Evolutionary conservation across 257 asterid species (phyloP).

Genomic region (Solanum pennellii): DNA sequence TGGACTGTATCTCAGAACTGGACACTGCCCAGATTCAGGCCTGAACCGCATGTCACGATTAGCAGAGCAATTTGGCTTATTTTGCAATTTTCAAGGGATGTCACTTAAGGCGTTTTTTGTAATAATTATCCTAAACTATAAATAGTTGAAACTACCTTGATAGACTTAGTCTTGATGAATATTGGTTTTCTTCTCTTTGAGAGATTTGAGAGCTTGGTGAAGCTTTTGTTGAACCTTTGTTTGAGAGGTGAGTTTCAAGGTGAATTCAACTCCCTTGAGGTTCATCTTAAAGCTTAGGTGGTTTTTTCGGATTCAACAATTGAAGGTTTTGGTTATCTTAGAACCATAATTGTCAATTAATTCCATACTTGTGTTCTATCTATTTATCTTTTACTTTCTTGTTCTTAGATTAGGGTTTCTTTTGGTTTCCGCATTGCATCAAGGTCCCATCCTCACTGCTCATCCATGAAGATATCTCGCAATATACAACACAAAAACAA

Average conservation of each 20-base stretch:
- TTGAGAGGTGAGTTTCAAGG: not conserved
- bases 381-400: not conserved
- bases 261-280: not conserved
- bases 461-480: not conserved
- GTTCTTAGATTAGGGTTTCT: not conserved
- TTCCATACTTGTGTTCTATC: not conserved
- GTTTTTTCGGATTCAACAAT: not conserved
- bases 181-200: not conserved
- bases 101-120: not conserved
- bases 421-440: not conserved
- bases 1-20: not conserved
- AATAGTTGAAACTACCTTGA: not conserved
- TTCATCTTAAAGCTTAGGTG: not conserved
- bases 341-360: not conserved
- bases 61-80: not conserved
- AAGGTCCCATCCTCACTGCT: not conserved
- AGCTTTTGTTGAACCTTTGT: not conserved
- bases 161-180: not conserved
- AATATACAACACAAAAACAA: not conserved
- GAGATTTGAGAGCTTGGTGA: not conserved
- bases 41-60: not conserved
- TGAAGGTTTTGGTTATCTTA: not conserved
- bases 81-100: not conserved
- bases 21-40: not conserved
- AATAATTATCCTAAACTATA: not conserved